A percentile compares a stretch with the other conserved stretches of the same genome.
Conservation (phyloP, 768 basidiomycete species). For the Kwoniella dejecticola region DNA sequence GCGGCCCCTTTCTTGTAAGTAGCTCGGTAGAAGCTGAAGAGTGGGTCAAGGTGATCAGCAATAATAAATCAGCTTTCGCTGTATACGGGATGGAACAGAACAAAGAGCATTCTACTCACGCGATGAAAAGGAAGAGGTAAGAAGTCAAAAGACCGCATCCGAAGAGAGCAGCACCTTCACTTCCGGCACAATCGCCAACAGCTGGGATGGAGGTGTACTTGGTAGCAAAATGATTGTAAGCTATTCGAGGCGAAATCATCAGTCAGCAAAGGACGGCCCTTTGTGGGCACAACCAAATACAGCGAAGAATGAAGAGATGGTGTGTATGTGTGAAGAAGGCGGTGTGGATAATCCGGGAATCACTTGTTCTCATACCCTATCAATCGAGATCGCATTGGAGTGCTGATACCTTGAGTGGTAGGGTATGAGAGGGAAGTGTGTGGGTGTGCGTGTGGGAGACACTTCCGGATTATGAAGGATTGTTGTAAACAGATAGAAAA, state of each 20-base stretch:
- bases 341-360: background rate
- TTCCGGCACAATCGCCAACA: constrained; percentile 81
- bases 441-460: background rate
- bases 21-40: constrained; percentile 55
- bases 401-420: background rate
- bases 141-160: constrained; percentile 85
- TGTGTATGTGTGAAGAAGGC: too few species aligned
- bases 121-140: constrained; percentile 94
- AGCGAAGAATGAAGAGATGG: constrained; percentile 48
- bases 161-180: constrained; percentile 81
- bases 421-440: background rate
- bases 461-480: background rate
- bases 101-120: constrained; percentile 40
- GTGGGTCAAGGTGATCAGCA: background rate
- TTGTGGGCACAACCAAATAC: constrained; percentile 26
- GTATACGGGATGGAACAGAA: background rate
- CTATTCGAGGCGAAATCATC: constrained; percentile 35
- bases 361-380: background rate
- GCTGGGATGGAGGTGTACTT: constrained; percentile 65
- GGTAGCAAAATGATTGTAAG: constrained; percentile 79
- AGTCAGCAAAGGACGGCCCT: constrained; percentile 20
- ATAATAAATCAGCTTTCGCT: background rate
- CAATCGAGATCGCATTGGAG: background rate
- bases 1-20: constrained; percentile 54
- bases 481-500: background rate